Percentiles rank a stretch among this genome's conserved stretches.
Conservation (phyloP, 306 rosid genomes). For the Albizia julibrissin region DNA sequence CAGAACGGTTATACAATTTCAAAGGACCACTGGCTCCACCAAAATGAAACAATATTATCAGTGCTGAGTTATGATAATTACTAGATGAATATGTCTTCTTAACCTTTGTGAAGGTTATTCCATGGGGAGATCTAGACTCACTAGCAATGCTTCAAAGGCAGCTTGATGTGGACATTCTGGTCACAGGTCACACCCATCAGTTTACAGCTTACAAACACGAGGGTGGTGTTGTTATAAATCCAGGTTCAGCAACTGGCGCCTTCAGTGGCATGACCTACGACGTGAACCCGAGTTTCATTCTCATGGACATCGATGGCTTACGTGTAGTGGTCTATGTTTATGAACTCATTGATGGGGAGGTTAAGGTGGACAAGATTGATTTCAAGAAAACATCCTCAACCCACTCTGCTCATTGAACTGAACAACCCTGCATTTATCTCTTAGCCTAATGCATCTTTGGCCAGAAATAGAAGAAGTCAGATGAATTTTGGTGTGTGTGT, state of each 20-base stretch:
- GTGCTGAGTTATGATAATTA: conserved; percentile 42
- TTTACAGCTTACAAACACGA: conserved; percentile 98
- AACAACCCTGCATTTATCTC: conserved; percentile 10
- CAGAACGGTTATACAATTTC: neutral
- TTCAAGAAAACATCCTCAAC: conserved; percentile 87
- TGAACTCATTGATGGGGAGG: conserved; percentile 96
- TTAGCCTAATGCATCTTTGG: neutral
- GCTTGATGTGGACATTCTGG: conserved; percentile 97
- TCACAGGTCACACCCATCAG: conserved; percentile 96
- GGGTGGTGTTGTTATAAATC: conserved; percentile 96
- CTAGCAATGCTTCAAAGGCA: conserved; percentile 98
- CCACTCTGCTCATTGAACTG: conserved; percentile 62
- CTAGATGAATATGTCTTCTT: conserved; percentile 18
- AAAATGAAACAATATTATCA: neutral
- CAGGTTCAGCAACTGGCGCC: conserved; percentile 98
- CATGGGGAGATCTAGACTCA: conserved; percentile 99
- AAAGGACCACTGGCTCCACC: neutral
- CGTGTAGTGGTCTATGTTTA: conserved; percentile 98
- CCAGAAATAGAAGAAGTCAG: neutral
- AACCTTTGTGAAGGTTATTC: conserved; percentile 75
- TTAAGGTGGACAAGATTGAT: conserved; percentile 98
- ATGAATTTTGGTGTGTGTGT: conserved; percentile 10
- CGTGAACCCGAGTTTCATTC: conserved; percentile 96
- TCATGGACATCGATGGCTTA: conserved; percentile 95
- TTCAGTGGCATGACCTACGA: conserved; percentile 94